Conservation (phyloP, 345 rosid species). For the Crucihimalaya himalaica region DNA sequence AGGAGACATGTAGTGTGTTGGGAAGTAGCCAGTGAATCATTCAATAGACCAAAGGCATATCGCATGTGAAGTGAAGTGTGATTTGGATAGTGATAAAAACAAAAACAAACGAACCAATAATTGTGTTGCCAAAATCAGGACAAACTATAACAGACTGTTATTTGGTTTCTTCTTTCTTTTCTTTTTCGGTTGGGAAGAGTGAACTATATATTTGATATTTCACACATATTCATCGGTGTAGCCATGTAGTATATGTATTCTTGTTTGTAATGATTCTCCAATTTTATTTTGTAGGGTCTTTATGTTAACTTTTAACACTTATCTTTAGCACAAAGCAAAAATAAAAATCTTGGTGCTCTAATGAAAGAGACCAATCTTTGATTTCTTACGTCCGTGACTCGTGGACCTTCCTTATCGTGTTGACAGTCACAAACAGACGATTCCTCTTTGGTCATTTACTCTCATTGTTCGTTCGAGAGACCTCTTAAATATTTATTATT, state of each 20-base stretch:
- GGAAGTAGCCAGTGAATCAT: neutral
- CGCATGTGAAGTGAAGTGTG: conserved; percentile 35
- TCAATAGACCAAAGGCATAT: conserved; percentile 9
- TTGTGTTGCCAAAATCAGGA: conserved; percentile 12
- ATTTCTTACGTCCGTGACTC: neutral
- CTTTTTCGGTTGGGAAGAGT: neutral
- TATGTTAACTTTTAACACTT: neutral
- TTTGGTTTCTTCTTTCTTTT: neutral
- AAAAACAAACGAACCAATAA: conserved; percentile 21
- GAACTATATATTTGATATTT: conserved; percentile 2
- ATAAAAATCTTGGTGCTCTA: neutral
- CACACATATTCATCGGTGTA: neutral
- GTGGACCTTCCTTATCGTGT: conserved; percentile 26
- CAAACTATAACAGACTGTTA: conserved; percentile 30
- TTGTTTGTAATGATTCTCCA: neutral
- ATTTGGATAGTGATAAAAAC: conserved; percentile 28
- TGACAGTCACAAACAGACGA: conserved; percentile 19
- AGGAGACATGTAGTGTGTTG: conserved; percentile 17
- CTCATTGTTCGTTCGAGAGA: conserved; percentile 30
- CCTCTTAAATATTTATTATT: neutral
- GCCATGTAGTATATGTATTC: too few species aligned
- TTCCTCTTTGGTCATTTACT: conserved; percentile 16
- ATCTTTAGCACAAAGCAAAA: neutral
- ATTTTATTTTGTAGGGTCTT: neutral
- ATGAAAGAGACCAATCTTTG: neutral